Evolutionary conservation across 371 early-diverging fungal genomes (phyloP), one percentile per base, ranked within the genome.

Genomic region (Dichotomocladium elegans): DNA sequence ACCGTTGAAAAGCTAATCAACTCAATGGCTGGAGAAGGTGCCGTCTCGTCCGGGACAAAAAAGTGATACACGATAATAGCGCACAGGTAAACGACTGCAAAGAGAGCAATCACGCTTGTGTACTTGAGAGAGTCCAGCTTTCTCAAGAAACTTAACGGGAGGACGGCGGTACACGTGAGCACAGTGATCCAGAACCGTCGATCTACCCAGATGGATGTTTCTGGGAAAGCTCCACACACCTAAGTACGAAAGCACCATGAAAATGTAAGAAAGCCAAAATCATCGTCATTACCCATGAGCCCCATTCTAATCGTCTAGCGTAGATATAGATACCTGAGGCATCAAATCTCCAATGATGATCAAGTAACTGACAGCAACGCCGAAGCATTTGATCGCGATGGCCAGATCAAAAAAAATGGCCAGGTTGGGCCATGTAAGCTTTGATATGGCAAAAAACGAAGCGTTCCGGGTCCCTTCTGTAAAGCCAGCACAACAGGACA

Each of bases 301-400:
- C n/a, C n/a, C n/a, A n/a, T n/a, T n/a, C n/a, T n/a, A n/a, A n/a
- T n/a, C n/a, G n/a, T n/a, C n/a, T n/a, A n/a, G n/a, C n/a, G n/a
- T n/a, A n/a, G n/a, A 24, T 14, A 8, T 45, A 25, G 15, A 45
- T 53, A 93, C 88, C 57, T 85, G 81, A 1, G 93, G 92, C 85
- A 96, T 90, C 52, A 99, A 68, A 41, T 96, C 94, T 45, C 97
- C 95, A 55, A 94, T 82, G 54, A 99, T 96, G 43, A 99, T 92
- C 31, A 99, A 71, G 66, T 99, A 99, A 12, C 96, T 95, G 30
- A 95, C 80, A 17, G 95, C 87, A 3, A 99, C 99, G 27, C 99
- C 99, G 78, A 99, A 99, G 66, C 99, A 99, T 68, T 99, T 99
- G 63, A 99, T 74, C 30, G 99, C 99, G 58, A 99, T 97, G 28